These are phyloP conservation scores for Pholiota conissans DNA, from an alignment of 768 basidiomycete genomes.

Conservation along the genomic window DNA sequence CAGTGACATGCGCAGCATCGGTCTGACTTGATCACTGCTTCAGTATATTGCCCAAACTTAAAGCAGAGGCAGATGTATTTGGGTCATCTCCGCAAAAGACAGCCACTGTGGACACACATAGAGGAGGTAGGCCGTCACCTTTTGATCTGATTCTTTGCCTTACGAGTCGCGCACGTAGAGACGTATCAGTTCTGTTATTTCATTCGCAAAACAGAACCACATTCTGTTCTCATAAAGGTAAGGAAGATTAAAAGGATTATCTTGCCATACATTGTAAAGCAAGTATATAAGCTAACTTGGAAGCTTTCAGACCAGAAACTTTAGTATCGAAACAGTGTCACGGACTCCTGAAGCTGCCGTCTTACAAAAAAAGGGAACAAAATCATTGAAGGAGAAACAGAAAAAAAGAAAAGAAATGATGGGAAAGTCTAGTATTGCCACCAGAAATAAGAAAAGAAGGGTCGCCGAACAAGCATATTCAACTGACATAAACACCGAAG, in stretches of 20 bases:
- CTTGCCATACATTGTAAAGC: neutral
- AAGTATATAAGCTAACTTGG: neutral
- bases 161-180: slow-evolving; percentile 44
- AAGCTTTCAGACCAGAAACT: slow-evolving; percentile 35
- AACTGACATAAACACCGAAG: neutral
- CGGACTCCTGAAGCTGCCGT: neutral
- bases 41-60: slow-evolving; percentile 69
- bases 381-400: slow-evolving; percentile 17
- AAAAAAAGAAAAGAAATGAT: slow-evolving; percentile 14
- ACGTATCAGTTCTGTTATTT: slow-evolving; percentile 92
- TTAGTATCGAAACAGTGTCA: slow-evolving; percentile 28
- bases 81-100: slow-evolving; percentile 53
- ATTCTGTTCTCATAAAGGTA: slow-evolving; percentile 83
- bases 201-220: slow-evolving; percentile 77
- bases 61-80: slow-evolving; percentile 51
- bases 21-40: neutral
- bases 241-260: too few species aligned
- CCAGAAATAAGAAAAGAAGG: slow-evolving; percentile 5
- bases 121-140: slow-evolving; percentile 61
- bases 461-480: neutral
- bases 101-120: slow-evolving; percentile 77
- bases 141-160: too few species aligned
- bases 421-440: neutral
- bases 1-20: neutral
- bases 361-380: neutral